Evolutionary conservation across 2,329 filamentous ascomycete genomes (phyloP).

Genomic region (Penicillium sp.): DNA sequence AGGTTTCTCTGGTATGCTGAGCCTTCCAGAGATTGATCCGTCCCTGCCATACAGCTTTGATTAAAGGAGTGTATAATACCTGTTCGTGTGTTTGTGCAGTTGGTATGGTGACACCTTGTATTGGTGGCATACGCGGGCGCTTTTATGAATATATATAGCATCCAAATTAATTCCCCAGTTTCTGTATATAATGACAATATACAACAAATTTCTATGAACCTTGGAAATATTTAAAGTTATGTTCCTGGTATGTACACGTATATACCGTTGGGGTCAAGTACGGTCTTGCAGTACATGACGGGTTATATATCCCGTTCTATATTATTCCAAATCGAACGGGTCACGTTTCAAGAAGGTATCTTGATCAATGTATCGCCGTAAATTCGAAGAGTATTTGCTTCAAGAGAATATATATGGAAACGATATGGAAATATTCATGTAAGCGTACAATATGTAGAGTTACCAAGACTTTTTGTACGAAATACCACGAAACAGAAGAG

Average conservation of each 20-base stretch:
- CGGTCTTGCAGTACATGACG: conserved; percentile 1
- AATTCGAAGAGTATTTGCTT: background rate
- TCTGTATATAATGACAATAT: background rate
- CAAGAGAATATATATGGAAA: background rate
- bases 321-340: background rate
- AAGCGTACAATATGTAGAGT: background rate
- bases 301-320: conserved; percentile 2
- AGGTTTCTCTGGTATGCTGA: background rate
- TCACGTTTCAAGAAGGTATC: background rate
- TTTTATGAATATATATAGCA: background rate
- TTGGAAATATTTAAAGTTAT: background rate
- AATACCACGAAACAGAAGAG: background rate
- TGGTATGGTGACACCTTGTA: background rate
- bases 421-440: background rate
- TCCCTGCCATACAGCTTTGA: background rate
- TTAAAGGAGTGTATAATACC: background rate
- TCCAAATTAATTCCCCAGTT: background rate
- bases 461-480: background rate
- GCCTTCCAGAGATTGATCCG: background rate
- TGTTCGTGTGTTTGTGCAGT: background rate
- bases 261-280: background rate
- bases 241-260: conserved; percentile 4
- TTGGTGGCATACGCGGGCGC: background rate
- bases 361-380: background rate
- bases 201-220: background rate